phyloP scores from a whole-genome alignment of 2,329 filamentous ascomycete genomes.

The Nemania sp. region DNA sequence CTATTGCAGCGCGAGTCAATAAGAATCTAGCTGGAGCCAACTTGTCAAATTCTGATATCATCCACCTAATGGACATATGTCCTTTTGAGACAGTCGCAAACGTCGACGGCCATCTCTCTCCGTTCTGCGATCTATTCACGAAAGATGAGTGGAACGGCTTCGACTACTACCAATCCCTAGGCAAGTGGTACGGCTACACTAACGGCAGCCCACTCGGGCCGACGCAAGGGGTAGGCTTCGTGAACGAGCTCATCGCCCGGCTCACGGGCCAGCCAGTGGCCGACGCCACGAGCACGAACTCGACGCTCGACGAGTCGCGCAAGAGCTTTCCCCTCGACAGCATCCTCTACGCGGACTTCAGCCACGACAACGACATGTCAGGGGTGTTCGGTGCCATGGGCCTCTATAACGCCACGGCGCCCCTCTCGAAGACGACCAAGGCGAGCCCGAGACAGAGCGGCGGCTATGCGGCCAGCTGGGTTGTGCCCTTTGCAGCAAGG shows the following conservation, averaged over 20 bases:
- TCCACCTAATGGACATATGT: slow-evolving; percentile 89
- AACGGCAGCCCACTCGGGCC: slow-evolving; percentile 82
- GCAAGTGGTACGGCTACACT: slow-evolving; percentile 87
- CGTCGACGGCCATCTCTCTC: slow-evolving; percentile 66
- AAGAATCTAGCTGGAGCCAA: slow-evolving; percentile 74
- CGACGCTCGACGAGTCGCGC: slow-evolving; percentile 75
- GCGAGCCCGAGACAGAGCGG: slow-evolving; percentile 64
- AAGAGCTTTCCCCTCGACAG: slow-evolving; percentile 78
- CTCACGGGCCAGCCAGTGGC: slow-evolving; percentile 76
- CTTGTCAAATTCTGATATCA: slow-evolving; percentile 70
- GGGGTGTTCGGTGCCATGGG: slow-evolving; percentile 81
- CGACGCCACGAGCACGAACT: slow-evolving; percentile 82
- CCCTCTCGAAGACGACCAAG: slow-evolving; percentile 64
- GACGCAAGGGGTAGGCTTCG: slow-evolving; percentile 87
- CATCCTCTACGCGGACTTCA: slow-evolving; percentile 86
- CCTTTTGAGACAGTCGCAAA: slow-evolving; percentile 84
- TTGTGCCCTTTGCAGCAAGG: slow-evolving; percentile 83
- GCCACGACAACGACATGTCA: slow-evolving; percentile 90
- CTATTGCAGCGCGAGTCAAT: slow-evolving; percentile 78
- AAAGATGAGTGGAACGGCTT: slow-evolving; percentile 80
- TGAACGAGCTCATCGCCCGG: slow-evolving; percentile 87
- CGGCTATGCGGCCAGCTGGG: slow-evolving; percentile 82
- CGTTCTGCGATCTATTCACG: slow-evolving; percentile 82
- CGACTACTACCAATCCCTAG: slow-evolving; percentile 82
- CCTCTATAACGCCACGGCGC: slow-evolving; percentile 75